A percentile compares a stretch with the other conserved stretches of the same genome.
These are phyloP conservation scores for Inosperma sp. DNA, from an alignment of 768 basidiomycete species.

Conservation along the genomic window DNA sequence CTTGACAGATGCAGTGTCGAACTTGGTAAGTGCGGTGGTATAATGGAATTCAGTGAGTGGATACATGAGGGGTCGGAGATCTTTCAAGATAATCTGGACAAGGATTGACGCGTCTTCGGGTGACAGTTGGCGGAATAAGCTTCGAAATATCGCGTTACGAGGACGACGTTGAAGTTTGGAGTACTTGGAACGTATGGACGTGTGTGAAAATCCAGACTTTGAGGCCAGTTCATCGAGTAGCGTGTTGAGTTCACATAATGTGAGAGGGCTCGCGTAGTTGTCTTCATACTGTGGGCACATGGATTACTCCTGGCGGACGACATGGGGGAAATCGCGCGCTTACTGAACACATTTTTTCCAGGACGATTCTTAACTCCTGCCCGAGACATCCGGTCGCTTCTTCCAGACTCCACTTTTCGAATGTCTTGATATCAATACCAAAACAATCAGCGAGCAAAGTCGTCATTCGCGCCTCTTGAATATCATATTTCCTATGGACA, in stretches of 20 bases:
- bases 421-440: slow-evolving; percentile 30
- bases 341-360: slow-evolving; percentile 40
- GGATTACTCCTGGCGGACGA: too few species aligned
- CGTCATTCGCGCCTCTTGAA: slow-evolving; percentile 63
- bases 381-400: slow-evolving; percentile 66
- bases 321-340: too few species aligned
- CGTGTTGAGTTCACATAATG: slow-evolving; percentile 49
- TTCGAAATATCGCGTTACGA: slow-evolving; percentile 41
- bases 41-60: slow-evolving; percentile 52
- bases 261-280: slow-evolving; percentile 36
- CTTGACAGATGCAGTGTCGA: slow-evolving; percentile 52
- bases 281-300: slow-evolving; percentile 22
- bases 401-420: slow-evolving; percentile 39
- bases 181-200: slow-evolving; percentile 36
- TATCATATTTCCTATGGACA: slow-evolving; percentile 58
- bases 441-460: slow-evolving; percentile 47
- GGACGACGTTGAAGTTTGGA: slow-evolving; percentile 22
- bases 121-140: slow-evolving; percentile 55
- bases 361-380: slow-evolving; percentile 48
- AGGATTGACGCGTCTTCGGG: slow-evolving; percentile 64
- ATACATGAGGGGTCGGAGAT: slow-evolving; percentile 75
- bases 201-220: slow-evolving; percentile 55
- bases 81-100: slow-evolving; percentile 85
- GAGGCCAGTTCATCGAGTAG: slow-evolving; percentile 75
- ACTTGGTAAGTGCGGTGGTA: slow-evolving; percentile 46